Percentiles rank a stretch among this genome's conserved stretches.
Conservation (phyloP, 73 alveolate species). For the Uronychia binucleata region DNA sequence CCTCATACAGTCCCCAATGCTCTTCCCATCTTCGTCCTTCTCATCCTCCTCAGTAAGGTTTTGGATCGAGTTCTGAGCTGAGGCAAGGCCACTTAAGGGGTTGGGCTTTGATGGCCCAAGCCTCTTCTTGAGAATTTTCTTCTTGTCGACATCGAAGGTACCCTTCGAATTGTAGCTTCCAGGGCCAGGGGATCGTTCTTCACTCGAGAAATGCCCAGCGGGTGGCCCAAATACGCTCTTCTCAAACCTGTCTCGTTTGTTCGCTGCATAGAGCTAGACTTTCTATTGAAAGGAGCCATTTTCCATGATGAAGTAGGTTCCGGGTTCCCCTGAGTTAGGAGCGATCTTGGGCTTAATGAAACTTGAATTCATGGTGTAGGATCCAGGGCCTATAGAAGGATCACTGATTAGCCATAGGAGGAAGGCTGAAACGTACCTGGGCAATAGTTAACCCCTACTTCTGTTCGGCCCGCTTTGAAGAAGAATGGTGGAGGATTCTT, state of each 20-base stretch:
- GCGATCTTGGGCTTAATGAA: background rate
- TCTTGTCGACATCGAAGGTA: background rate
- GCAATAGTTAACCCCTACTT: background rate
- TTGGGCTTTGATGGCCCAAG: background rate
- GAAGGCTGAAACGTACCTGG: background rate
- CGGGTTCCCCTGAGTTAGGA: background rate
- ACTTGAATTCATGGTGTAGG: background rate
- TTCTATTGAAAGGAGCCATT: background rate
- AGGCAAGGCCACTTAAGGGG: background rate
- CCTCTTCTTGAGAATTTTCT: background rate
- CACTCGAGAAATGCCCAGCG: background rate
- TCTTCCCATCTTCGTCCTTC: background rate
- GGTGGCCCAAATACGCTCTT: background rate
- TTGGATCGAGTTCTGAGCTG: background rate
- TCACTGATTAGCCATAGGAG: no score
- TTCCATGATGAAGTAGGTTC: background rate
- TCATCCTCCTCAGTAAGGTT: background rate
- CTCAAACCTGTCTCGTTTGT: background rate
- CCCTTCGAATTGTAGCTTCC: background rate
- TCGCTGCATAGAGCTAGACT: background rate
- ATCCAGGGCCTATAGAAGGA: background rate
- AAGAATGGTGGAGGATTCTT: background rate
- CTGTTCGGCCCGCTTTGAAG: background rate
- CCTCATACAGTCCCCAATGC: background rate
- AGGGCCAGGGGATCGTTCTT: background rate